phyloP scores from a whole-genome alignment of 345 rosid species.

The Pseudoturritis turrita region DNA sequence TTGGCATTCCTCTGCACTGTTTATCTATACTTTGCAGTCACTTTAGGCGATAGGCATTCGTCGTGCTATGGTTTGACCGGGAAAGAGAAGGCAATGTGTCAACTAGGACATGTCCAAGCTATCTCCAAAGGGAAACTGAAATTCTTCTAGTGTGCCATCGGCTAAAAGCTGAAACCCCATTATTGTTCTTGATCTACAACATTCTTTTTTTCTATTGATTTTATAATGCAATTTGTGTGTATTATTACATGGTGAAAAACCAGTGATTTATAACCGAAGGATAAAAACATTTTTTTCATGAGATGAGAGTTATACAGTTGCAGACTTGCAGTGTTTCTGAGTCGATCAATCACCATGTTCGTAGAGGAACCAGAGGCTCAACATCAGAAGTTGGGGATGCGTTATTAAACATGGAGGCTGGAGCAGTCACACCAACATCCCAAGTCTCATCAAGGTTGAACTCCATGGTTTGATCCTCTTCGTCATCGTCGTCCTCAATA shows the following conservation, averaged over 20 bases:
- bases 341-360: constrained; percentile 14
- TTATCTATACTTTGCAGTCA: constrained; percentile 88
- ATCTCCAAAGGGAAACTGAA: constrained; percentile 54
- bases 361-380: constrained; percentile 15
- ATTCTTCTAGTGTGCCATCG: constrained; percentile 31
- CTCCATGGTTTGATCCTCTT: constrained; percentile 18
- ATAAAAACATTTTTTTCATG: neutral
- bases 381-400: constrained; percentile 12
- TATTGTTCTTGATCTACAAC: constrained; percentile 5
- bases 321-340: neutral
- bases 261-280: neutral
- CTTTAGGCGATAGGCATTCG: constrained; percentile 55
- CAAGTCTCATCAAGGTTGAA: constrained; percentile 18
- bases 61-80: constrained; percentile 72
- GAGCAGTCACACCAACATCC: constrained; percentile 14
- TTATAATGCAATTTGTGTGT: neutral
- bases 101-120: constrained; percentile 43
- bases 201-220: constrained; percentile 2
- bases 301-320: neutral
- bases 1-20: constrained; percentile 77
- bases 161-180: neutral
- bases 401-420: constrained; percentile 8
- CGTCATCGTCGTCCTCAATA: constrained; percentile 1
- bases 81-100: constrained; percentile 57
- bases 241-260: constrained; percentile 3